Percentiles rank a stretch among this genome's conserved stretches.
phyloP scores from a whole-genome alignment of 139 green algal genomes.

The Micromonas commoda region DNA sequence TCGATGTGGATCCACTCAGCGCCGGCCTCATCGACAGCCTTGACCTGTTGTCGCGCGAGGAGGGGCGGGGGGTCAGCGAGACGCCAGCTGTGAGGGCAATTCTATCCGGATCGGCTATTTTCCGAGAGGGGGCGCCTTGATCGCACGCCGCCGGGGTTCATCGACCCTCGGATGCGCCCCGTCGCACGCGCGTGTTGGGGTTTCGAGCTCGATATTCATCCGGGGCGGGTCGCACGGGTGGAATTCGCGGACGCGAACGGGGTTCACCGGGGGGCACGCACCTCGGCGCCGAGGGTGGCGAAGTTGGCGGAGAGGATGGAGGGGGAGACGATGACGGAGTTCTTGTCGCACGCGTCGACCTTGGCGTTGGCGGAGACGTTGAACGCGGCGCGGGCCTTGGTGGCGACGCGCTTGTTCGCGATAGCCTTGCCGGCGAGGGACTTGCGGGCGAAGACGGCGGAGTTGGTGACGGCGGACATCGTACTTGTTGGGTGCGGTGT shows the following conservation, averaged over 20 bases:
- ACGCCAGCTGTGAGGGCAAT: too few species aligned
- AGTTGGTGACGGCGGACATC: neutral
- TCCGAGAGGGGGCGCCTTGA: too few species aligned
- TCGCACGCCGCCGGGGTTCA: too few species aligned
- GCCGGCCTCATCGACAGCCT: conserved; percentile 84
- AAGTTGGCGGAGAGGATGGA: conserved; percentile 97
- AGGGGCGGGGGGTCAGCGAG: neutral
- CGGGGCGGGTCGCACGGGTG: too few species aligned
- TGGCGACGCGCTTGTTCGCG: neutral
- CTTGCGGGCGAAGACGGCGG: neutral
- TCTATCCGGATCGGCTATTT: too few species aligned
- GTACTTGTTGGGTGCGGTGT: neutral
- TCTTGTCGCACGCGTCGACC: conserved; percentile 48
- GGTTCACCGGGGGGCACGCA: conserved; percentile 39
- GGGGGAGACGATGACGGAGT: conserved; percentile 69
- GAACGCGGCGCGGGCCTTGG: neutral
- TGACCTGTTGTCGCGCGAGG: conserved; percentile 51
- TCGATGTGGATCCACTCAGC: conserved; percentile 96
- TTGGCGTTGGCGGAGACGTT: conserved; percentile 30
- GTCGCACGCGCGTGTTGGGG: too few species aligned
- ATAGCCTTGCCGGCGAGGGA: neutral
- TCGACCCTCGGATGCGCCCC: too few species aligned
- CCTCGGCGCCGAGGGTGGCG: conserved; percentile 82
- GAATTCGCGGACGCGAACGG: too few species aligned
- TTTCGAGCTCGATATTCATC: too few species aligned